These are phyloP conservation scores for Pilasporangium apinafurcum DNA, from an alignment of 352 stramenopile genomes.

Conservation along the genomic window DNA sequence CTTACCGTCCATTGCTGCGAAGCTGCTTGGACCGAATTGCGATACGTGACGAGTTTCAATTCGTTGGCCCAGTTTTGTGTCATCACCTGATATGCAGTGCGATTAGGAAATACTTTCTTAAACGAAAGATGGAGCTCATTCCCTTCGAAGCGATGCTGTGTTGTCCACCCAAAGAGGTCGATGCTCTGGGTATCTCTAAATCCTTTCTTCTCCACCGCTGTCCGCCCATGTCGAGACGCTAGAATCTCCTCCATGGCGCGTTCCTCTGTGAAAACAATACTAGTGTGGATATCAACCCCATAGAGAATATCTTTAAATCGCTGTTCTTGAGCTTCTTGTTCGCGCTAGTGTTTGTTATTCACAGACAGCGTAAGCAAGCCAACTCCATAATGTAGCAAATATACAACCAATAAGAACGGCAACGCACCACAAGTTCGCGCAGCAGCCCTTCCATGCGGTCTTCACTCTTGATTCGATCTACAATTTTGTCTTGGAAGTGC, in stretches of 20 bases:
- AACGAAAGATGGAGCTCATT: slow-evolving; percentile 38
- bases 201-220: slow-evolving; percentile 24
- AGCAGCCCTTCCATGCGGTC: slow-evolving; percentile 53
- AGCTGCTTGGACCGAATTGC: slow-evolving; percentile 19
- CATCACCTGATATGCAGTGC: slow-evolving; percentile 25
- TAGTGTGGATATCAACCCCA: slow-evolving; percentile 6
- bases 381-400: no score
- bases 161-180: slow-evolving; percentile 47
- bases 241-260: slow-evolving; percentile 35
- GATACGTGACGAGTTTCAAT: slow-evolving; percentile 34
- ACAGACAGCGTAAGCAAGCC: background rate
- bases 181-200: slow-evolving; percentile 15
- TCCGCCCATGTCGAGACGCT: slow-evolving; percentile 23
- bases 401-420: no score
- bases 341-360: slow-evolving; percentile 6
- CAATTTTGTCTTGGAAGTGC: slow-evolving; percentile 34
- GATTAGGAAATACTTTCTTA: slow-evolving; percentile 33
- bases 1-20: slow-evolving; percentile 26
- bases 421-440: slow-evolving; percentile 23
- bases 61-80: slow-evolving; percentile 38
- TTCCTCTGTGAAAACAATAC: slow-evolving; percentile 12
- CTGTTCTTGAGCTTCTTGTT: slow-evolving; percentile 16
- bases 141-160: slow-evolving; percentile 24
- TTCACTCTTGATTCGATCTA: slow-evolving; percentile 38
- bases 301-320: slow-evolving; percentile 15